A percentile compares a stretch with the other conserved stretches of the same genome.
Conservation (phyloP, 176 grass and related monocot genomes). For the Triticum monococcum region DNA sequence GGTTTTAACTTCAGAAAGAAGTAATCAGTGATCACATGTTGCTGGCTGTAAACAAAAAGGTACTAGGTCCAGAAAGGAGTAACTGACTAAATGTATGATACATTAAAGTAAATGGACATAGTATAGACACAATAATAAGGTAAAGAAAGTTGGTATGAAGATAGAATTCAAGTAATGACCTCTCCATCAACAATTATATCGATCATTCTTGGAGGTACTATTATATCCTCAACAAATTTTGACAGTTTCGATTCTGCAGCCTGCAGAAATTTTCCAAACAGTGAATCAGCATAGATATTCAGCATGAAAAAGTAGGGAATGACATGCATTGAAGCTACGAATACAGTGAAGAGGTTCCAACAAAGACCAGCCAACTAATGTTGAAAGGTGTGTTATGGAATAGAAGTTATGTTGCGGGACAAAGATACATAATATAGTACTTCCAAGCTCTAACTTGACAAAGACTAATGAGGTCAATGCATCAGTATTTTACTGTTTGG, state of each 20-base stretch:
- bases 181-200: constrained; percentile 96
- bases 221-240: constrained; percentile 99
- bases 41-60: background rate
- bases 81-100: background rate
- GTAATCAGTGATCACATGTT: background rate
- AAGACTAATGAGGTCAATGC: constrained; percentile 3
- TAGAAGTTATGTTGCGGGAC: background rate
- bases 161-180: constrained; percentile 45
- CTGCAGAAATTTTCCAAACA: constrained; percentile 44
- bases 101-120: constrained; percentile 15
- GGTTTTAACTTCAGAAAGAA: background rate
- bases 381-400: background rate
- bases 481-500: background rate
- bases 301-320: background rate
- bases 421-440: constrained; percentile 7
- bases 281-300: constrained; percentile 19
- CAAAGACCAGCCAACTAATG: background rate
- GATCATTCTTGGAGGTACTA: constrained; percentile 92
- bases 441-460: background rate
- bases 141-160: background rate
- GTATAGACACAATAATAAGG: constrained; percentile 9
- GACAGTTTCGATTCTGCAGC: constrained; percentile 80
- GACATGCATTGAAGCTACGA: constrained; percentile 12
- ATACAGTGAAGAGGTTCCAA: background rate
- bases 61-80: background rate